Evolutionary conservation across 2,329 filamentous ascomycete species (phyloP).

Genomic region (Penicillium nordicum): DNA sequence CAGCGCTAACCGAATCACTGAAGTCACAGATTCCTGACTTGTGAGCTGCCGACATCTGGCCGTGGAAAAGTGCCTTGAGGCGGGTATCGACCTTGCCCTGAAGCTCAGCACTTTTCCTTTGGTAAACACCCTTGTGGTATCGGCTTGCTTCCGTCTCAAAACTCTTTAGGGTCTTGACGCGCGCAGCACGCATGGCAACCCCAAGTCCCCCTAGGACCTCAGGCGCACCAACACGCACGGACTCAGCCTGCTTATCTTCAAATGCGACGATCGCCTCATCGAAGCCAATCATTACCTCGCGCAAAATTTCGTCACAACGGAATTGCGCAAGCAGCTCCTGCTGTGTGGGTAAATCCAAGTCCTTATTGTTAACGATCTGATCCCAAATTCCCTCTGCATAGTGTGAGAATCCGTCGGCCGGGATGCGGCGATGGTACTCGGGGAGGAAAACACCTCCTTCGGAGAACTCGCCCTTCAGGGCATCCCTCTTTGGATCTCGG

Average conservation of each 20-base stretch:
- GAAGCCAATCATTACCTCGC: slow-evolving; percentile 81
- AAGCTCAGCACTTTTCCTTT: slow-evolving; percentile 78
- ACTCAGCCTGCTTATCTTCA: slow-evolving; percentile 79
- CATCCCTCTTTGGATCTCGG: slow-evolving; percentile 61
- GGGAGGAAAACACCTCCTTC: slow-evolving; percentile 82
- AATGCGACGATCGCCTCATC: slow-evolving; percentile 77
- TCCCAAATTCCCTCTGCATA: slow-evolving; percentile 97
- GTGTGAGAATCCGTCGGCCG: slow-evolving; percentile 91
- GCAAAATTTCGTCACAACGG: slow-evolving; percentile 91
- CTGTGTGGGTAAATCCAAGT: slow-evolving; percentile 91
- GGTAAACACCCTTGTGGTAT: slow-evolving; percentile 95
- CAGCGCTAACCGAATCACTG: slow-evolving; percentile 77
- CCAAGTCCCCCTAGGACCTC: slow-evolving; percentile 74
- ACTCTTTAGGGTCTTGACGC: slow-evolving; percentile 70
- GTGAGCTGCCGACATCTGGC: slow-evolving; percentile 84
- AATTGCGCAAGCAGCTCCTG: slow-evolving; percentile 97
- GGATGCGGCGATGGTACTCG: slow-evolving; percentile 93
- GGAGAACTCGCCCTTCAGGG: slow-evolving; percentile 64
- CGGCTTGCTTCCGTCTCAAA: slow-evolving; percentile 89
- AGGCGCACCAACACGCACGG: slow-evolving; percentile 67
- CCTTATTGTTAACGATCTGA: slow-evolving; percentile 98
- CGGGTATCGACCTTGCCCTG: slow-evolving; percentile 83
- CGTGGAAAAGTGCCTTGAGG: slow-evolving; percentile 80
- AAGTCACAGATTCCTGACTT: slow-evolving; percentile 83
- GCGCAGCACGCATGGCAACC: slow-evolving; percentile 65